Evolutionary conservation across 768 basidiomycete genomes (phyloP), one percentile per base, ranked within the genome.

Genomic region (Leccinum subgranulosum): DNA sequence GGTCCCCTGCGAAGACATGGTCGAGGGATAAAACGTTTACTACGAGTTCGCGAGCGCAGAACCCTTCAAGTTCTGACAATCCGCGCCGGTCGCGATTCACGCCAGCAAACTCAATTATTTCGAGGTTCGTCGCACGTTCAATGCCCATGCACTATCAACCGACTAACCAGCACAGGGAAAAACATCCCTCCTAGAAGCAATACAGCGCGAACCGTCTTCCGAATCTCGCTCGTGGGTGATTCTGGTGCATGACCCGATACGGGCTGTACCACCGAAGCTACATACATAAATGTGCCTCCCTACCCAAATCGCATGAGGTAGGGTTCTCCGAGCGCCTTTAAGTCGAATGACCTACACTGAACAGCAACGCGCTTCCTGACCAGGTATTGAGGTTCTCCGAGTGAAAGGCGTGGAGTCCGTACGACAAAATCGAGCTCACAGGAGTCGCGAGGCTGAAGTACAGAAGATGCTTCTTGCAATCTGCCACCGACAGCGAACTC

Each of bases 261-360:
- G 3, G 89, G 84, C 66, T 92, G 91, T n/a, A 94, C 77, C 41
- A 92, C 87, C 1, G 94, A 94, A 1, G 94, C 93, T 9, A 98
- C 95, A 67, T 96, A 97, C 39, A 98, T 78, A 74, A 97, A 97
- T 3, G 92, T 94, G 9, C 94, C 94, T 47, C 92, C 94, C 92
- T 94, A 55, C 33, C 8, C 31, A 45, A 31, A 8, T 29, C 7
- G 25, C 53, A 49, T 60, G 29, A 67, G 45, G 29, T 15, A 47
- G 33, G 21, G 9, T 39, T 49, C 27, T 45, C 27, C 19, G 29
- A 34, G 21, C 23, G 23, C 11, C 39, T 21, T 28, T 34, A 12
- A 43, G n/a, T n/a, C 9, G 8, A 54, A 55, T 15, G 21, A 76
- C 86, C 66, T 64, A 95, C 94, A 14, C 94, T 96, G 64, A 96